Base-by-base conservation (phyloP, 164 flowering plant genomes). In the Paratinospora sagittata region DNA sequence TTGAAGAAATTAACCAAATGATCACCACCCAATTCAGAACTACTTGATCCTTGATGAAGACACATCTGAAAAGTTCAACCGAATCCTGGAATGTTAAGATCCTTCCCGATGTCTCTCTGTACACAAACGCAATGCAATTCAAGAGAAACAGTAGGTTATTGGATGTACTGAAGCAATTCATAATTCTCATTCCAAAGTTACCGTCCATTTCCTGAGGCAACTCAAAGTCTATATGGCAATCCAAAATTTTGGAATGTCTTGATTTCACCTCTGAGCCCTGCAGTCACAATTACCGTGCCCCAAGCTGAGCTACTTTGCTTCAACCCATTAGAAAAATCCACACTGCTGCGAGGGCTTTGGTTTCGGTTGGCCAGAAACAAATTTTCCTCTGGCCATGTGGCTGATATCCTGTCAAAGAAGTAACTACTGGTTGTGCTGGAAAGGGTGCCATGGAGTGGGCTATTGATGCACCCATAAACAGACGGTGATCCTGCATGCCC, bases 211-310 rank as follows among this genome's bases (percentile, higher is more conserved):
- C 8, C 27, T 13, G 26, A 27, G 33, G 61, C 39, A 10, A 39
- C 27, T 73, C 68, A 89, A n/a, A 88, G 72, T 52, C 89, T 85
- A 79, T 88, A 80, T 0, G 98, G 97, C 83, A 91, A 75, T 66
- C 99, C 99, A 78, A 91, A 90, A 80, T 95, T 95, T 67, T 92
- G 99, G 76, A 86, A 95, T 63, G 87, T 84, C 80, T 85, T 83
- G 68, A 95, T 84, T 72, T 95, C 92, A 27, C 99, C 99, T 81
- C 87, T 78, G 34, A 89, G 85, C 47, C 97, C 89, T 27, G 96
- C 99, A 49, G 98, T 89, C 63, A 95, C 94, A 74, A 95, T 88
- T 73, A 89, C 97, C 92, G 91, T 79, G 30, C 95, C 93, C 97
- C 94, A 90, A 14, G 93, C 96, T n/a, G 92, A 75, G 63, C 75